Evolutionary conservation across 441 rosid genomes (phyloP).

Genomic region (Erodium moschatum): DNA sequence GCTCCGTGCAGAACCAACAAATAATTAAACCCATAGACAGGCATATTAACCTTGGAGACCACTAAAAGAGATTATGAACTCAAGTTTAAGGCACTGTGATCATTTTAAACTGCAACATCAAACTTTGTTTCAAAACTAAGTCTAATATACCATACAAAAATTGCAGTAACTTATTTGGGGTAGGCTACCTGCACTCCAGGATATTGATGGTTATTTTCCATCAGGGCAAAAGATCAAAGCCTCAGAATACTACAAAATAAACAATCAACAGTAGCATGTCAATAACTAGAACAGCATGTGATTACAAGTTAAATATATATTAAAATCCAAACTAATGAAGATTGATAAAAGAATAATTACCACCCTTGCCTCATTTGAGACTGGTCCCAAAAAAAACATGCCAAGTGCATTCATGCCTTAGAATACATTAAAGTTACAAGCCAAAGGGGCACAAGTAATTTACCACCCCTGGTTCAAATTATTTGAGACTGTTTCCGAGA

Average conservation of each 20-base stretch:
- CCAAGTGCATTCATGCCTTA: background rate
- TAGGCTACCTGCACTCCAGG: constrained; percentile 57
- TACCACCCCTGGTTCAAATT: background rate
- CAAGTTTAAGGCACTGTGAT: background rate
- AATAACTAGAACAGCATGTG: constrained; percentile 10
- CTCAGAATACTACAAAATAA: constrained; percentile 27
- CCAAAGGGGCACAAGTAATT: background rate
- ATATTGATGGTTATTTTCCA: constrained; percentile 72
- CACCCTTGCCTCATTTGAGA: constrained; percentile 1
- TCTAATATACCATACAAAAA: background rate
- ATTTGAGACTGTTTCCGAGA: background rate
- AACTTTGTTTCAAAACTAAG: background rate
- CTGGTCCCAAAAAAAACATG: background rate
- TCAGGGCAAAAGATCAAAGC: constrained; percentile 28
- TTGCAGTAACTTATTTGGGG: background rate
- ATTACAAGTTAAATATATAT: background rate
- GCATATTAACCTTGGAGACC: background rate
- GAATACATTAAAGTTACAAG: background rate
- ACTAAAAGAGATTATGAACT: background rate
- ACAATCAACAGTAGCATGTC: constrained; percentile 15
- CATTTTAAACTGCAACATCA: constrained; percentile 1
- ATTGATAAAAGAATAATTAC: background rate
- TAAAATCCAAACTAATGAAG: background rate
- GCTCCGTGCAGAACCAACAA: background rate
- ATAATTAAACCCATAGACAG: background rate